These are phyloP conservation scores for Emmonsia crescens DNA, from an alignment of 2,329 filamentous ascomycete species.

Conservation along the genomic window DNA sequence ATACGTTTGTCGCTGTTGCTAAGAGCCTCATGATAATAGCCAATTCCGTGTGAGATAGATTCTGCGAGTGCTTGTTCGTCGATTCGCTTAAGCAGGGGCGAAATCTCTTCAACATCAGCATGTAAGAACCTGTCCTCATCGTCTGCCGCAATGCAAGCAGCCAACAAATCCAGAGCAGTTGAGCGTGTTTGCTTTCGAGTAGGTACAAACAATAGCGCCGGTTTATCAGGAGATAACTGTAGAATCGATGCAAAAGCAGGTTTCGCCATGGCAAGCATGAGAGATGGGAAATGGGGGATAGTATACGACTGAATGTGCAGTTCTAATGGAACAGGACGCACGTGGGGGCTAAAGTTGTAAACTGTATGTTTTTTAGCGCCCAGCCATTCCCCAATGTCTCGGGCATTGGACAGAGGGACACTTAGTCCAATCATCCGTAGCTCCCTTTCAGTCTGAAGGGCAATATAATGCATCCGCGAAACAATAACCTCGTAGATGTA, in stretches of 20 bases:
- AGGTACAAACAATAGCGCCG: constrained; percentile 83
- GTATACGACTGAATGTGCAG: constrained; percentile 92
- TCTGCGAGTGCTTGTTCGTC: constrained; percentile 81
- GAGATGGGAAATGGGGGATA: constrained; percentile 90
- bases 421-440: constrained; percentile 83
- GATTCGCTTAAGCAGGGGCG: constrained; percentile 68
- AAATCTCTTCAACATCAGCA: constrained; percentile 68
- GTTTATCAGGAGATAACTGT: constrained; percentile 79
- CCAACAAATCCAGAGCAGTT: constrained; percentile 75
- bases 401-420: constrained; percentile 83
- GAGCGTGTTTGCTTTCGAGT: constrained; percentile 84
- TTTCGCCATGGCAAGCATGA: constrained; percentile 98
- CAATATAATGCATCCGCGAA: constrained; percentile 96
- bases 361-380: constrained; percentile 96
- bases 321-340: constrained; percentile 79
- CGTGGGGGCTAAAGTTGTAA: constrained; percentile 94
- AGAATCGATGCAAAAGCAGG: constrained; percentile 82
- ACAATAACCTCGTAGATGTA: constrained; percentile 93
- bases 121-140: constrained; percentile 91
- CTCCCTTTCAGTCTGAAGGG: constrained; percentile 71
- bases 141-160: constrained; percentile 78
- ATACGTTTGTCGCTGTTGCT: constrained; percentile 84
- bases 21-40: constrained; percentile 93
- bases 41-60: constrained; percentile 84
- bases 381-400: constrained; percentile 95